Base-by-base conservation (phyloP, 2,329 filamentous ascomycete species). In the Neofusicoccum sp. region DNA sequence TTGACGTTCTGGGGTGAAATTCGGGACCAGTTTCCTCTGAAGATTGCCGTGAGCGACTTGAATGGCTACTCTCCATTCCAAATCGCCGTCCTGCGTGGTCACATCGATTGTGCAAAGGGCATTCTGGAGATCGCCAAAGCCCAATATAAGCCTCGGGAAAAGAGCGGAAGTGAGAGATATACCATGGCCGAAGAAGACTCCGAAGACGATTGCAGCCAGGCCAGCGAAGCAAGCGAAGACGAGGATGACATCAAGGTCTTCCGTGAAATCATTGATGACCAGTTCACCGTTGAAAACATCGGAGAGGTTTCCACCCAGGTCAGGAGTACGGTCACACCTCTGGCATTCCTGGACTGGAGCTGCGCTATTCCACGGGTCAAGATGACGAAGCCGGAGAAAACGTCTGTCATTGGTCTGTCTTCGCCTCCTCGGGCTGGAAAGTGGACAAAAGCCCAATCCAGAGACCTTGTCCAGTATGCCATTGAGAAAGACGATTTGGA, bases 221-320 rank as follows among this genome's bases (percentile, higher is more conserved):
- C 76, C 7, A 67, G 65, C 36, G 70, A 67, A 43, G 66, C 68
- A 47, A 65, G 67, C 31, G 66, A 65, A 1, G 69, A 69, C 4
- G 71, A 73, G 8, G 71, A 71, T 12, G 64, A 69, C 37, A 66
- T 79, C 5, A 73, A 74, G n/a, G 69, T 77, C 6, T 73, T 74
- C 29, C 70, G 81, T 14, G 83, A 88, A 64, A 79, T 87, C 44
- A 77, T 92, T 33, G 84, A 89, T 67, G 85, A 89, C 11, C 80
- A 84, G 39, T 91, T 90, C 72, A 95, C 91, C 0, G 84, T 94
- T 59, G 89, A 95, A 14, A 87, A 92, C 67, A 82, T 95, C 63
- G 89, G 89, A 0, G 84, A 91, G 66, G 80, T 90, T 3, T 85
- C 85, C 0, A 87, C 84, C 70, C 82, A 89, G 62, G 89, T 92